These are phyloP conservation scores for Beta corolliflora DNA, from an alignment of 179 eudicot species.

Conservation along the genomic window DNA sequence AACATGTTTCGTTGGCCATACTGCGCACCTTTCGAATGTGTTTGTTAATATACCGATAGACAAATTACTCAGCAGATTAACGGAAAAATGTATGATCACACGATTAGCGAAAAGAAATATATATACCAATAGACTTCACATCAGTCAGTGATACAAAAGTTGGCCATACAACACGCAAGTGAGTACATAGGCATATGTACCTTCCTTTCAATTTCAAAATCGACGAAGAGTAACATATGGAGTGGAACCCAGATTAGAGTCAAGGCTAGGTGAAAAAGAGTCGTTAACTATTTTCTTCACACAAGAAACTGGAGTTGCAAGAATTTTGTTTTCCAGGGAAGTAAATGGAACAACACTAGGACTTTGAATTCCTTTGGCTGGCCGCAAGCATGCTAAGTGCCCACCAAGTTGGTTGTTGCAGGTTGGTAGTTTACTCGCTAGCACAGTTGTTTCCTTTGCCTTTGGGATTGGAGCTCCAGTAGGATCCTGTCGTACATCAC, in stretches of 20 bases:
- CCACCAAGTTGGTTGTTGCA: slow-evolving; percentile 65
- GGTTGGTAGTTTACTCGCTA: slow-evolving; percentile 64
- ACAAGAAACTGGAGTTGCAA: slow-evolving; percentile 45
- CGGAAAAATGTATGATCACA: too few species aligned
- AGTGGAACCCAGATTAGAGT: slow-evolving; percentile 43
- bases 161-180: slow-evolving; percentile 18
- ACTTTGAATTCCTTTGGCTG: slow-evolving; percentile 46
- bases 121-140: slow-evolving; percentile 35
- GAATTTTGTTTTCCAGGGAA: slow-evolving; percentile 60
- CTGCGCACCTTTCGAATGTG: too few species aligned
- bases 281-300: slow-evolving; percentile 35
- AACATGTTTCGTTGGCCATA: too few species aligned
- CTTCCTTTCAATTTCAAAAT: slow-evolving; percentile 19
- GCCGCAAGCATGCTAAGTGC: slow-evolving; percentile 72
- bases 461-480: slow-evolving; percentile 69
- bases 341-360: slow-evolving; percentile 52
- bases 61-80: too few species aligned
- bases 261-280: slow-evolving; percentile 29
- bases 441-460: slow-evolving; percentile 57
- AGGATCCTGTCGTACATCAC: slow-evolving; percentile 52
- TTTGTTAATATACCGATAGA: too few species aligned
- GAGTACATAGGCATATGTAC: slow-evolving; percentile 41
- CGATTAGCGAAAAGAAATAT: slow-evolving; percentile 15
- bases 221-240: slow-evolving; percentile 43
- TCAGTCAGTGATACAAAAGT: slow-evolving; percentile 33